Conservation (phyloP, 83 land plant species). For the Larix sibirica region DNA sequence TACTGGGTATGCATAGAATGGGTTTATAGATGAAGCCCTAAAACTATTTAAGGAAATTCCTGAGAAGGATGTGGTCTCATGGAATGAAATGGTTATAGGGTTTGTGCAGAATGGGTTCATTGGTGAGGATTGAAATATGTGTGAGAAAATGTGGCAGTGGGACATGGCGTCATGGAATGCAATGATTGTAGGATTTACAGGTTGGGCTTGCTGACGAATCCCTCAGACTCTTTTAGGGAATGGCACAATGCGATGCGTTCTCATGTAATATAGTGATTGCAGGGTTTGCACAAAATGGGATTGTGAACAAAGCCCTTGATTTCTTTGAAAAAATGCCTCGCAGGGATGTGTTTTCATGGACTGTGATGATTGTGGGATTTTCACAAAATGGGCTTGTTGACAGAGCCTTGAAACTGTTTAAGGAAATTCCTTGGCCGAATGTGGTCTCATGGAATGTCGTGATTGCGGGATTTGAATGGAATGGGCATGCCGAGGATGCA, state of each 20-base stretch:
- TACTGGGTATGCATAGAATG: not conserved
- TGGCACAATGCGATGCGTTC: not conserved
- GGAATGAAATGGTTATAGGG: not conserved
- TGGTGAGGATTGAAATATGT: not conserved
- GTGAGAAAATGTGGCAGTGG: not conserved
- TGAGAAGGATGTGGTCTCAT: not conserved
- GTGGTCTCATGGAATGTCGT: slow-evolving; percentile 15
- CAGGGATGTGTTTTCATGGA: not conserved
- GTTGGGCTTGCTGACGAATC: not conserved
- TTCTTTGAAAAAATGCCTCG: not conserved
- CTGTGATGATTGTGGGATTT: not conserved
- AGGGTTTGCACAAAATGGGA: not conserved
- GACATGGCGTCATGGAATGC: not conserved
- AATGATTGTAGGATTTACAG: not conserved
- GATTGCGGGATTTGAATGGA: slow-evolving; percentile 5
- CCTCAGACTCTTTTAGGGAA: not conserved
- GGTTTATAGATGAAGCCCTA: not conserved
- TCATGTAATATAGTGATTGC: not conserved
- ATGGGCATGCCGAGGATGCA: slow-evolving; percentile 8
- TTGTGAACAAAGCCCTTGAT: not conserved
- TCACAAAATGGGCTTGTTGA: not conserved
- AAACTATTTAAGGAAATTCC: not conserved
- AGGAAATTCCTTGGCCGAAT: not conserved
- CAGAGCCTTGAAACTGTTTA: not conserved
- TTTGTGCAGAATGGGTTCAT: not conserved